Conservation (phyloP, 306 rosid species). For the Cajanus cajan region DNA sequence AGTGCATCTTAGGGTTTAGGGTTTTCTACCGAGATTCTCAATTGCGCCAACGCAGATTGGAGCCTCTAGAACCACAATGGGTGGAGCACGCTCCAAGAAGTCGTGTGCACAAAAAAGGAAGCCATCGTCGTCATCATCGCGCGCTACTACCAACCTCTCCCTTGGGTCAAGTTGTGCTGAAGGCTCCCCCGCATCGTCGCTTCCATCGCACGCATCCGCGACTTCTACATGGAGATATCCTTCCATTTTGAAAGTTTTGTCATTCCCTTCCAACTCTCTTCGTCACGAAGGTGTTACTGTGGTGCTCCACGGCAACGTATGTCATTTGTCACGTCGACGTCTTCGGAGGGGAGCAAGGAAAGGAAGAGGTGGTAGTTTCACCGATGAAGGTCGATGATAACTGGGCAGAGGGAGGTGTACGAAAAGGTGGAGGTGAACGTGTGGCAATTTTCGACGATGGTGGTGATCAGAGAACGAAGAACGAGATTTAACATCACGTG, state of each 20-base stretch:
- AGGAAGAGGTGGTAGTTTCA: too few relatives aligned
- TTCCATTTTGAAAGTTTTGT: conserved; percentile 98
- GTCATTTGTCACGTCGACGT: too few relatives aligned
- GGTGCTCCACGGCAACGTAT: too few relatives aligned
- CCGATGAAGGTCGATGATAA: too few relatives aligned
- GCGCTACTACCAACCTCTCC: conserved; percentile 86
- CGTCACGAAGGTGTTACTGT: too few relatives aligned
- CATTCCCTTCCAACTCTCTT: conserved; percentile 93
- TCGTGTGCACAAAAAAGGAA: conserved; percentile 89
- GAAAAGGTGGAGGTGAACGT: too few relatives aligned
- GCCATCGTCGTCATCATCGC: conserved; percentile 83
- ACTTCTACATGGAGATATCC: conserved; percentile 94
- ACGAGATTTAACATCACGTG: too few relatives aligned
- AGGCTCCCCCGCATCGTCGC: conserved; percentile 91
- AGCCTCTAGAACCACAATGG: conserved; percentile 92
- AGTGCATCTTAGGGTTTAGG: too few relatives aligned
- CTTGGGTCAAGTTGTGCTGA: conserved; percentile 99
- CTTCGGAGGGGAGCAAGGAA: too few relatives aligned
- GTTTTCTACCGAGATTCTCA: conserved; percentile 92
- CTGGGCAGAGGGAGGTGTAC: too few relatives aligned
- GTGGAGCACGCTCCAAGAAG: conserved; percentile 99
- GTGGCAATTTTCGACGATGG: too few relatives aligned
- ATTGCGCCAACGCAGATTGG: conserved; percentile 97
- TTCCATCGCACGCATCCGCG: conserved; percentile 81
- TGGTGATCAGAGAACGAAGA: too few relatives aligned